Evolutionary conservation across 768 basidiomycete species (phyloP).

Genomic region (Tricholoma sp.): DNA sequence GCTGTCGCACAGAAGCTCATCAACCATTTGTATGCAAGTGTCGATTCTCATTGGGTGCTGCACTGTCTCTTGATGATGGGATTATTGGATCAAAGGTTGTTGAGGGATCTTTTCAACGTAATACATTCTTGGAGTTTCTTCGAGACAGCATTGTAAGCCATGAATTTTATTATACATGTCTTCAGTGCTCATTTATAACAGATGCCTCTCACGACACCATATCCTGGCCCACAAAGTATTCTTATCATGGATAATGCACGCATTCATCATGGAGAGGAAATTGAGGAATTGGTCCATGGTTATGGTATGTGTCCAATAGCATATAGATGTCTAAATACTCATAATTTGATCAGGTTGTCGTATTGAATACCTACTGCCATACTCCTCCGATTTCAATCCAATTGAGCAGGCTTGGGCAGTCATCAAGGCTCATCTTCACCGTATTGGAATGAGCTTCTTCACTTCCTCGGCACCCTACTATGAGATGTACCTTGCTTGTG

Average conservation of each 20-base stretch:
- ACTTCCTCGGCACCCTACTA: neutral
- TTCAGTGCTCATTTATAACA: neutral
- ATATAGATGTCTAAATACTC: neutral
- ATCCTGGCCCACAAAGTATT: conserved; percentile 20
- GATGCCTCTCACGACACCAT: neutral
- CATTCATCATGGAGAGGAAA: conserved; percentile 25
- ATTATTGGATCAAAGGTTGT: no score
- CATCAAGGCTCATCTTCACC: neutral
- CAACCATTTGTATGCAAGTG: no score
- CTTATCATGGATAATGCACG: conserved; percentile 30
- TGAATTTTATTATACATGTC: neutral
- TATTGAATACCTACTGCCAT: conserved; percentile 29
- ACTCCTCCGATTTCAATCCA: conserved; percentile 36
- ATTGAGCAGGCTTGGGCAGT: conserved; percentile 28
- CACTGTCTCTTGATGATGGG: no score
- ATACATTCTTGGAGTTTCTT: neutral
- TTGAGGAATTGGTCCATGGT: conserved; percentile 5
- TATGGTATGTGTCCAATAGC: conserved; percentile 15
- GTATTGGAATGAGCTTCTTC: neutral
- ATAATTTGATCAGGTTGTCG: conserved; percentile 16
- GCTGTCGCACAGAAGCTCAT: no score
- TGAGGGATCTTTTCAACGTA: neutral
- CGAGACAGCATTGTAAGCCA: neutral
- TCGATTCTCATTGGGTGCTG: no score
- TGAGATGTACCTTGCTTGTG: neutral